Evolutionary conservation across 2,329 filamentous ascomycete genomes (phyloP), one percentile per base, ranked within the genome.

Genomic region (Bipolaris victoriae): DNA sequence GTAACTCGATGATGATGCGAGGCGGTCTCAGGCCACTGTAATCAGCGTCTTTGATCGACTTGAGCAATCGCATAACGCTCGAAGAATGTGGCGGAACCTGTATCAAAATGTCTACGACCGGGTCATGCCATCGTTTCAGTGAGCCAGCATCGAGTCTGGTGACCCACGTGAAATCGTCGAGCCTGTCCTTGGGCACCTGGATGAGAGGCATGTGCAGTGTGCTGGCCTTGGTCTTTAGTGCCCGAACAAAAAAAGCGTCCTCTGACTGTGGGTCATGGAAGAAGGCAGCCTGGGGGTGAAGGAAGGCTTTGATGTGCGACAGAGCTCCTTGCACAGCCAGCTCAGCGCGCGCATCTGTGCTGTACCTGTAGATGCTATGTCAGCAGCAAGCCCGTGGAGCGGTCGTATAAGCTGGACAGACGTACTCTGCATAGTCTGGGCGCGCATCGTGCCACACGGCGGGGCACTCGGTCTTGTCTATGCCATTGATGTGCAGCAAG

Each of bases 1-100:
- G 92, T 7, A 99, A 81, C 71, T 98, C 93, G 48, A 98, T 87
- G 2, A 90, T 96, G 45, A 99, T 80, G 60, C 90, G 87, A 3
- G 93, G 93, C 1, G 84, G 78, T 1, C 83, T 80, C 40, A 89
- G 81, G 0, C 89, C 88, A 45, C 86, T 83, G 71, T 92, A 94
- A 71, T 97, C 92, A 5, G 91, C 91, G 7, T 80, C 79, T 60
- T 84, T 81, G 24, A 99, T 82, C 4, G 92, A 97, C 58, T 85
- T 84, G 3, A 99, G 83, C 31, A 97, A 82, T 53, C 91, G 84
- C 49, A 91, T 85, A 29, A 97, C 90, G 10, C 91, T 92, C 2
- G 90, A 88, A 18, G 89, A 88, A 7, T 83, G 82, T 3, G 86
- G 79, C 6, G 87, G 84, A 1, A 90, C 91, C 57, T 96, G 91